Base-by-base conservation (phyloP, 768 basidiomycete species). In the Nidularia sp. region DNA sequence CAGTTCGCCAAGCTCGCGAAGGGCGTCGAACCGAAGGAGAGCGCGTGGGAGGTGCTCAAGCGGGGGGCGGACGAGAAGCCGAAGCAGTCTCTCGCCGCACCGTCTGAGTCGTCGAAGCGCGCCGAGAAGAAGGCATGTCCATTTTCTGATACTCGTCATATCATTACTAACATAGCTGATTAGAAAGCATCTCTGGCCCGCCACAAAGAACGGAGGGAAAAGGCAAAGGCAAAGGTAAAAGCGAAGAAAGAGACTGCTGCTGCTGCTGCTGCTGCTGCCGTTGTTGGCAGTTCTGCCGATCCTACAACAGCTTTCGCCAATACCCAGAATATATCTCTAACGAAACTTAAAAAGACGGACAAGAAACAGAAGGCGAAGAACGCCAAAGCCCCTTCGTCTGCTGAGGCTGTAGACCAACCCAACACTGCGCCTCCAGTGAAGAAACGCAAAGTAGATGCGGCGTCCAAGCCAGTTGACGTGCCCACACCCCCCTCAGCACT, bases 121-220 rank as follows among this genome's bases (percentile, higher is more conserved):
- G 79, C 79, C 3, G 67, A 79, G 55, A 88, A 86, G 65, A 77
- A 82, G 67, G 88, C 85, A 59, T 22, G 75, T 53, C 31, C 13
- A 32, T 39, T 35, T 36, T 7, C 31, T 52, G 43, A 54, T 34
- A 13, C 34, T 29, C 0, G 46, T 46, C 6, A 33, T 18, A 45
- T 29, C 33, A 41, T 9, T 43, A 53, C 36, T 39, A 39, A 9
- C 9, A 39, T 39, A 9, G 9, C 9, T 47, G 10, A 52, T 41
- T 57, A 85, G 81, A 75, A 75, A 71, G 76, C 70, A 6, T 78
- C 77, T 52, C 36, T 9, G 15, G 36, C 36, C 15, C 36, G 36
- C 34, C 42, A 42, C 8, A 68, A 73, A 42, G 72, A 60, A 5
- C 61, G 66, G 31, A 60, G 80, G 48, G 78, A 73, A 35, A 78